Evolutionary conservation across 768 basidiomycete genomes (phyloP).

Genomic region (Cyathus striatus): DNA sequence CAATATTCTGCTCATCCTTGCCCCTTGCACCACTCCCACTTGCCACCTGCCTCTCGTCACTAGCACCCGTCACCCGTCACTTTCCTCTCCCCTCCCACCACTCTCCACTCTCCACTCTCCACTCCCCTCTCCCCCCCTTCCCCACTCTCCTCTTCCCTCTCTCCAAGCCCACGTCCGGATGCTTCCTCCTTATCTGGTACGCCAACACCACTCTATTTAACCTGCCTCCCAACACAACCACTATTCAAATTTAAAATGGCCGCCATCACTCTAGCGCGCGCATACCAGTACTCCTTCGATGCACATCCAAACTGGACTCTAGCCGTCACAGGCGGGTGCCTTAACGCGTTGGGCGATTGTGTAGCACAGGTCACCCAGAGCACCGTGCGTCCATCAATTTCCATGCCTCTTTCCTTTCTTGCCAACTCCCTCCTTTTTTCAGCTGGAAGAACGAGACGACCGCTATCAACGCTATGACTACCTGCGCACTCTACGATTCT

Average conservation of each 20-base stretch:
- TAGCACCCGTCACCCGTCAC: too few species aligned
- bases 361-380: conserved; percentile 71
- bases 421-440: background rate
- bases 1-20: too few species aligned
- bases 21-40: too few species aligned
- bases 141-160: too few species aligned
- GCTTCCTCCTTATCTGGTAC: too few species aligned
- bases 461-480: conserved; percentile 53
- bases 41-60: too few species aligned
- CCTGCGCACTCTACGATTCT: conserved; percentile 77
- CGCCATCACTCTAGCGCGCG: conserved; percentile 59
- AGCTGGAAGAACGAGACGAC: conserved; percentile 26
- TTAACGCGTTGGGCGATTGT: conserved; percentile 73
- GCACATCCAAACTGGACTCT: conserved; percentile 71
- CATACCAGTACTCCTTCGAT: conserved; percentile 72
- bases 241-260: too few species aligned
- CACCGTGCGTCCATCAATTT: conserved; percentile 43
- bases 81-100: background rate
- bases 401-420: conserved; percentile 1
- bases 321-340: conserved; percentile 66
- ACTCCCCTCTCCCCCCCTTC: background rate
- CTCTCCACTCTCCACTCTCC: background rate
- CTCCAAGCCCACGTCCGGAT: too few species aligned
- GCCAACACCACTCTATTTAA: too few species aligned
- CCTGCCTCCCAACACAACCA: too few species aligned